Evolutionary conservation across 202 grass and related monocot genomes (phyloP).

Genomic region (Panicum hallii): DNA sequence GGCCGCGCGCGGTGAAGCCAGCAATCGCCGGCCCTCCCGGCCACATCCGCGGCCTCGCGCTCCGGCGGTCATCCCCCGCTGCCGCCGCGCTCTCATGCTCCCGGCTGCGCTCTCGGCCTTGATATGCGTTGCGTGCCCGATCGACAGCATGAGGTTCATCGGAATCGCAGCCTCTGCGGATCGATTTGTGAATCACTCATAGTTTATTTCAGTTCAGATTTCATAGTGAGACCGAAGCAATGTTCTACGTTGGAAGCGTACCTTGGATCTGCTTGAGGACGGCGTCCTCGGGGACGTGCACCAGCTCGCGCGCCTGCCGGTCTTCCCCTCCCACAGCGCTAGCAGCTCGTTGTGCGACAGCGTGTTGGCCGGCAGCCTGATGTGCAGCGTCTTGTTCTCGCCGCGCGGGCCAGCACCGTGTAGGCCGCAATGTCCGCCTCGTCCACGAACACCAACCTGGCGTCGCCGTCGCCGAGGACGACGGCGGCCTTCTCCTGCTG

Average conservation of each 20-base stretch:
- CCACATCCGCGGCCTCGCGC: too few species aligned
- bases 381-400: slow-evolving; percentile 57
- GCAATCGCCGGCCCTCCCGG: too few species aligned
- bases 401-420: slow-evolving; percentile 53
- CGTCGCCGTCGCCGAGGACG: slow-evolving; percentile 58
- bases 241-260: neutral
- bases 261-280: slow-evolving; percentile 61
- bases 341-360: slow-evolving; percentile 61
- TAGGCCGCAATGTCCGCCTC: slow-evolving; percentile 61
- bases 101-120: neutral
- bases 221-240: too few species aligned
- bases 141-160: slow-evolving; percentile 33
- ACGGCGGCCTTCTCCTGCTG: neutral
- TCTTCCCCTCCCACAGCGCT: slow-evolving; percentile 60
- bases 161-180: slow-evolving; percentile 44
- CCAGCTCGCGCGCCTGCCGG: slow-evolving; percentile 52
- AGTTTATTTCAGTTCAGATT: neutral
- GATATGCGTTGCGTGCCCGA: slow-evolving; percentile 49
- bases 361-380: slow-evolving; percentile 52
- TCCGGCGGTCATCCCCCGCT: too few species aligned
- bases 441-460: slow-evolving; percentile 49
- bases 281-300: slow-evolving; percentile 50
- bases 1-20: too few species aligned
- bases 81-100: too few species aligned
- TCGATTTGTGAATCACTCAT: neutral